Base-by-base conservation (phyloP, 2,329 filamentous ascomycete species). In the Xylaria arbuscula region DNA sequence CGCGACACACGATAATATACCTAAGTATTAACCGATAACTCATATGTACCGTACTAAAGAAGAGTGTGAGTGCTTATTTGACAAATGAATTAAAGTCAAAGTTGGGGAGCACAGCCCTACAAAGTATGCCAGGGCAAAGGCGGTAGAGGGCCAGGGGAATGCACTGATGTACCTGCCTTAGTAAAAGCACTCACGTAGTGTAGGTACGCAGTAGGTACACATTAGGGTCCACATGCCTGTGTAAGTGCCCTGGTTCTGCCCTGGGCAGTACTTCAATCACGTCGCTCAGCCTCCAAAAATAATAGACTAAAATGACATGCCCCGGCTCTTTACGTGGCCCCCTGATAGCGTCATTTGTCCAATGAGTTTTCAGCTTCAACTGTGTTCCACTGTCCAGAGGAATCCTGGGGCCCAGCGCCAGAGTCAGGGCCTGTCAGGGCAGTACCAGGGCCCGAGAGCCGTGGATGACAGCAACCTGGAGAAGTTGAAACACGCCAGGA, bases 401-500 rank as follows among this genome's bases (percentile, higher is more conserved):
- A 57, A 70, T 64, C 50, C 56, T 66, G 53, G 55, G 58, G 45
- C 42, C 17, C n/a, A 34, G 51, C 34, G 51, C 17, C 28, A 34
- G 50, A 22, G 40, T 28, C 28, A 28, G 28, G 28, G 36, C 34
- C 34, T 6, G 34, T 10, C 36, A 10, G 36, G 15, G 17, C 15
- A 7, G 13, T 45, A 17, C 40, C 48, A 48, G 51, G 32, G 53
- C 50, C 63, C 36, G 22, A 62, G 59, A n/a, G 48, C 57, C 66
- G 66, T 69, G 64, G 53, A 64, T 8, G 28, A 36, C 15, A 45
- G 55, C 13, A 48, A 61, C 66, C 69, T 64, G 61, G 48, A 64
- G 62, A 69, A 63, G 69, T 70, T 69, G 66, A 69, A 70, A 70
- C 69, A 69, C 58, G 62, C 66, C 69, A 61, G 62, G 61, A 53